Evolutionary conservation across 2,329 filamentous ascomycete species (phyloP).

Genomic region (Fusarium scirpi): DNA sequence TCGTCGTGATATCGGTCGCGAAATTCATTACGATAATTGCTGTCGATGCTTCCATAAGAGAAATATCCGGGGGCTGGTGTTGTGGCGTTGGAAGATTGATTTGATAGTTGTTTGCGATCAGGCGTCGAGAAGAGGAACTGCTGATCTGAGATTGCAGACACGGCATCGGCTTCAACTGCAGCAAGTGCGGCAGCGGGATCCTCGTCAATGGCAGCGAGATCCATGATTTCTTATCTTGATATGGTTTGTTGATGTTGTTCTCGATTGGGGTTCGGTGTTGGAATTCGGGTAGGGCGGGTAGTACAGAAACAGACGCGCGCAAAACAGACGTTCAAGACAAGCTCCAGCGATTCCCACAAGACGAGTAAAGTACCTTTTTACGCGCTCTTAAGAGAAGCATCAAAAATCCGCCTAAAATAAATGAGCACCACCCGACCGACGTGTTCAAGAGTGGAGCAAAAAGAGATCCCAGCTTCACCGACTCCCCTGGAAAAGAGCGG

Average conservation of each 20-base stretch:
- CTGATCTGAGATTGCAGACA: conserved; percentile 37
- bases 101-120: conserved; percentile 42
- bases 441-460: conserved; percentile 38
- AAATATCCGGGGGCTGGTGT: conserved; percentile 46
- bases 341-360: conserved; percentile 34
- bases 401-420: conserved; percentile 32
- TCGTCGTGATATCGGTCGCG: conserved; percentile 45
- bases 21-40: conserved; percentile 43
- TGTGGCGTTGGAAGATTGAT: conserved; percentile 32
- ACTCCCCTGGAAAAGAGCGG: conserved; percentile 32
- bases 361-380: conserved; percentile 38
- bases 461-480: conserved; percentile 41
- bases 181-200: conserved; percentile 45
- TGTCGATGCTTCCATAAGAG: conserved; percentile 27
- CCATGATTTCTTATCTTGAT: conserved; percentile 34
- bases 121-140: conserved; percentile 45
- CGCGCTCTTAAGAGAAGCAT: conserved; percentile 17
- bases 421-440: conserved; percentile 33
- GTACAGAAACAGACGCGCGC: conserved; percentile 12
- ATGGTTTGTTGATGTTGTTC: neutral
- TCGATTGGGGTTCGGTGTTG: conserved; percentile 1
- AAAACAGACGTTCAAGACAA: conserved; percentile 16
- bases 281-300: conserved; percentile 17
- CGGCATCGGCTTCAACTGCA: conserved; percentile 41
- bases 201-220: conserved; percentile 45